phyloP scores from a whole-genome alignment of 192 early-diverging fungal genomes.

The Anaeromyces robustus region DNA sequence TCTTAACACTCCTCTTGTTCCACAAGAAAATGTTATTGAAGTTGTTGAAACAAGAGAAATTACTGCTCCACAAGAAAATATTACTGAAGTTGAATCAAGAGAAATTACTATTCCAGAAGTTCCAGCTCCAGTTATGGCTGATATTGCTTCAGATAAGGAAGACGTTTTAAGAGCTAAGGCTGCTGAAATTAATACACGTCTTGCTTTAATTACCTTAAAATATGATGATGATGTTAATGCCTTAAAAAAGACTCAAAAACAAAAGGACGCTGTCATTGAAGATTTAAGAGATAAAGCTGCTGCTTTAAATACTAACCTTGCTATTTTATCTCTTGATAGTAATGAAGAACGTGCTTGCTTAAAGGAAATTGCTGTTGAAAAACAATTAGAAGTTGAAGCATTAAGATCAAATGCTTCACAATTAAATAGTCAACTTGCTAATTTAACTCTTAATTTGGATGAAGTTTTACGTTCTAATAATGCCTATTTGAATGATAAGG shows the following conservation, averaged over 20 bases:
- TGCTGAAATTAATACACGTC: neutral
- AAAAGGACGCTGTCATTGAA: neutral
- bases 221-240: neutral
- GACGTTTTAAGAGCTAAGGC: neutral
- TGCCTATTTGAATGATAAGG: neutral
- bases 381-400: neutral
- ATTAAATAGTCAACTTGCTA: neutral
- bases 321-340: neutral
- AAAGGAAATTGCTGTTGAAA: neutral
- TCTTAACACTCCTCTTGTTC: neutral
- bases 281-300: neutral
- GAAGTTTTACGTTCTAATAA: neutral
- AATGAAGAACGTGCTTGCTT: neutral
- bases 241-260: neutral
- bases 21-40: neutral
- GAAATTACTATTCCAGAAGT: neutral
- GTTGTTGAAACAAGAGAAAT: neutral
- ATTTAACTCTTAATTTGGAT: neutral
- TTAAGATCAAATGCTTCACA: neutral
- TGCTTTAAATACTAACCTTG: neutral
- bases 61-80: neutral
- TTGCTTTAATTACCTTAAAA: neutral
- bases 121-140: neutral
- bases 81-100: neutral
- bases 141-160: neutral